phyloP scores from a whole-genome alignment of 306 rosid species.

The Hippophae gyantsensis region DNA sequence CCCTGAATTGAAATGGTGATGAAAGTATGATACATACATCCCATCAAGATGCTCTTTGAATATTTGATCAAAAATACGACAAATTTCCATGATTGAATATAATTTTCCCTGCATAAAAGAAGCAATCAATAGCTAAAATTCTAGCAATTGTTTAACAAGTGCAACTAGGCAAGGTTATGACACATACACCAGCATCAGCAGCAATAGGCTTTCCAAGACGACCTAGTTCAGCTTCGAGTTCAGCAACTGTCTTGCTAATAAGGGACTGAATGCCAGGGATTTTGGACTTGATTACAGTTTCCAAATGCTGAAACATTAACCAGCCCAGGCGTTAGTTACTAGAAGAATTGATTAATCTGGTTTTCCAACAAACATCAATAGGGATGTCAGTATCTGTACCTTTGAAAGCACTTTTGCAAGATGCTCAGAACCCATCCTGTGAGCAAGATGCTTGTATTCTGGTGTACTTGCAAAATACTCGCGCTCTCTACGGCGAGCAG shows the following conservation, averaged over 20 bases:
- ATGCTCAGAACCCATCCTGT: slow-evolving; percentile 94
- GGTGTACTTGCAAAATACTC: slow-evolving; percentile 71
- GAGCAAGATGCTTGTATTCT: slow-evolving; percentile 83
- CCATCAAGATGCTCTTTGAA: slow-evolving; percentile 97
- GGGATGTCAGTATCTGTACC: slow-evolving; percentile 33
- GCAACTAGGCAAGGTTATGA: slow-evolving; percentile 5
- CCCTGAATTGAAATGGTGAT: neutral
- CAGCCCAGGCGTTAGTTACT: slow-evolving; percentile 1
- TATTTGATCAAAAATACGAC: slow-evolving; percentile 73
- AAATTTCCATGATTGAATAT: slow-evolving; percentile 87
- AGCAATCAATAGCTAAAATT: slow-evolving; percentile 6
- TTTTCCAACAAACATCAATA: neutral
- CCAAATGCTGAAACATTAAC: slow-evolving; percentile 66
- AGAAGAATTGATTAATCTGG: neutral
- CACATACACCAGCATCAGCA: slow-evolving; percentile 82
- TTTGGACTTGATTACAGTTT: slow-evolving; percentile 90
- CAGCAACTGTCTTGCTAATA: slow-evolving; percentile 69
- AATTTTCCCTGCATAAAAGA: slow-evolving; percentile 65
- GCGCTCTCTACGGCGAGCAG: slow-evolving; percentile 87
- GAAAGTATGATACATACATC: slow-evolving; percentile 48
- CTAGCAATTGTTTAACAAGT: neutral
- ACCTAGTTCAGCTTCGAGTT: slow-evolving; percentile 79
- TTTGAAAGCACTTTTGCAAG: slow-evolving; percentile 86
- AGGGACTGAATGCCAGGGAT: slow-evolving; percentile 91
- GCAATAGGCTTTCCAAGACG: slow-evolving; percentile 89